These are phyloP conservation scores for Candida takata DNA, from an alignment of 805 yeast species.

Conservation along the genomic window DNA sequence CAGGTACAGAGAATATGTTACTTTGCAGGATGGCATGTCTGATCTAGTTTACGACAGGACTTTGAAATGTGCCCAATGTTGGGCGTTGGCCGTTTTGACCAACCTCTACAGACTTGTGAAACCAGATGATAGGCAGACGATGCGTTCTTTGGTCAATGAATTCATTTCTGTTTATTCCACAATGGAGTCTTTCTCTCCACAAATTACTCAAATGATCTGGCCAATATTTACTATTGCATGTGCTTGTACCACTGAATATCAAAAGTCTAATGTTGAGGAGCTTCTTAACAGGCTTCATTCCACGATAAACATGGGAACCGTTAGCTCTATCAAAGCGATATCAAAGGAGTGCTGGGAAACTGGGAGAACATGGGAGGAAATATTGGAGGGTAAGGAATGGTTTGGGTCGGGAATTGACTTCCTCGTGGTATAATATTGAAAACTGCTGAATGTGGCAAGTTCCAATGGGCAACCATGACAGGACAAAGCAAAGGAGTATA, in stretches of 20 bases:
- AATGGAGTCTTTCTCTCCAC: conserved; percentile 39
- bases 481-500: no score
- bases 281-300: conserved; percentile 37
- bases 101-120: conserved; percentile 28
- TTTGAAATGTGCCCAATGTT: conserved; percentile 48
- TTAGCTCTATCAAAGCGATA: conserved; percentile 35
- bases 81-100: conserved; percentile 37
- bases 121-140: conserved; percentile 24
- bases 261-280: conserved; percentile 24
- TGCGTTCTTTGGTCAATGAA: conserved; percentile 33
- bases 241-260: conserved; percentile 30
- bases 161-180: conserved; percentile 41
- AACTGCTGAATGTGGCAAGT: no score
- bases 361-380: conserved; percentile 35
- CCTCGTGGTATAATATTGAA: conserved; percentile 22
- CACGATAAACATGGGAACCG: conserved; percentile 50
- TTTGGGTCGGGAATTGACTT: conserved; percentile 44
- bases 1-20: conserved; percentile 42
- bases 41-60: conserved; percentile 35
- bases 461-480: no score
- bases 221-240: conserved; percentile 47
- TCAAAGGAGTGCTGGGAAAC: conserved; percentile 42
- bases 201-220: conserved; percentile 59
- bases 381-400: conserved; percentile 39
- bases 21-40: conserved; percentile 13